These are phyloP conservation scores for Dipteronia sinensis DNA, from an alignment of 345 rosid genomes.

Conservation along the genomic window DNA sequence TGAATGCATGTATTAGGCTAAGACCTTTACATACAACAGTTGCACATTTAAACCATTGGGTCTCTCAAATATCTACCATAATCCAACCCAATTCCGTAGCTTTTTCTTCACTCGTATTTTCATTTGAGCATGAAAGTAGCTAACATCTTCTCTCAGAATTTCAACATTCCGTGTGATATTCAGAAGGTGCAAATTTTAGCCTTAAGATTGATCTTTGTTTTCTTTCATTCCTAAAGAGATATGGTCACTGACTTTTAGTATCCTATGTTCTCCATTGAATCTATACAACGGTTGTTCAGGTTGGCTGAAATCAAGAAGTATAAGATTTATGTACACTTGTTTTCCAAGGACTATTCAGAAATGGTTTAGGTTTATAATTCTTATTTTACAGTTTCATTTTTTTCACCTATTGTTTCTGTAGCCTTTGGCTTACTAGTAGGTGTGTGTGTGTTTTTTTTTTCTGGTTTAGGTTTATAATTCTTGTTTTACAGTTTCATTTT, in stretches of 20 bases:
- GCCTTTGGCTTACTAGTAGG: not conserved
- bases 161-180: not conserved
- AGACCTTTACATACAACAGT: not conserved
- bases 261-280: not conserved
- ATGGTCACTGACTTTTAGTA: not conserved
- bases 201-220: not conserved
- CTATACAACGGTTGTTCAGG: not conserved
- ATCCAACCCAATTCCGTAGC: not conserved
- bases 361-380: not conserved
- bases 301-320: not conserved
- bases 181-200: not conserved
- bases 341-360: not conserved
- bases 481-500: not conserved
- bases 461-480: not conserved
- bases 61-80: not conserved
- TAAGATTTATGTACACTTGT: not conserved
- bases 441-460: too few species aligned
- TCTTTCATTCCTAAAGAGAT: not conserved
- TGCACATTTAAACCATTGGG: not conserved
- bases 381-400: not conserved
- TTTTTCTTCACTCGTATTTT: not conserved
- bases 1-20: not conserved
- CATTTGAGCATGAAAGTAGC: not conserved
- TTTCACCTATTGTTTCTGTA: not conserved
- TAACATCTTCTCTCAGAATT: not conserved